phyloP scores from a whole-genome alignment of 2,329 filamentous ascomycete genomes.

The Canariomyces notabilis region DNA sequence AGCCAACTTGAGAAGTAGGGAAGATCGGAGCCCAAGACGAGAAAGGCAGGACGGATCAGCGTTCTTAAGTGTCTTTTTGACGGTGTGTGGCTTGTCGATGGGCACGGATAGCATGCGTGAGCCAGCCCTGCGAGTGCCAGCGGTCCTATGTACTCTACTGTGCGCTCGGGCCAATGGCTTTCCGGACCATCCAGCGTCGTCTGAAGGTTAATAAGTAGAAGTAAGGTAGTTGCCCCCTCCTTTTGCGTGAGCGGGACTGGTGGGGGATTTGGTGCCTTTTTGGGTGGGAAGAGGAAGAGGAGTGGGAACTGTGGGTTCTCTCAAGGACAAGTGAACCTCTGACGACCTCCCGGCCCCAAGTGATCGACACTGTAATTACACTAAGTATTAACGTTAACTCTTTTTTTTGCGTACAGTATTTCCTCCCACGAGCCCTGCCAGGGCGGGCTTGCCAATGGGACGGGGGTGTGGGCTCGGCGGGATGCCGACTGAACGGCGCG shows the following conservation, averaged over 20 bases:
- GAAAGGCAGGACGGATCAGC: slow-evolving; percentile 48
- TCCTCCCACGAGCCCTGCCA: slow-evolving; percentile 35
- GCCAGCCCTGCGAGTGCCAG: slow-evolving; percentile 20
- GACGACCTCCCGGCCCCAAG: slow-evolving; percentile 46
- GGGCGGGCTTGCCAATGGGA: slow-evolving; percentile 23
- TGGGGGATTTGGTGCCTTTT: slow-evolving; percentile 32
- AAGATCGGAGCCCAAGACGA: slow-evolving; percentile 27
- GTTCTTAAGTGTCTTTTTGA: slow-evolving; percentile 51
- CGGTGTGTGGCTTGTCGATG: slow-evolving; percentile 30
- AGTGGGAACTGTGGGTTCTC: slow-evolving; percentile 22
- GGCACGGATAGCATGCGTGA: slow-evolving; percentile 28
- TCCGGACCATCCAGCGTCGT: slow-evolving; percentile 34
- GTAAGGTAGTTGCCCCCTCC: slow-evolving; percentile 23
- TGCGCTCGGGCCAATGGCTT: slow-evolving; percentile 37
- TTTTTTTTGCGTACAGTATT: no score
- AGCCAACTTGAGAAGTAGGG: slow-evolving; percentile 28
- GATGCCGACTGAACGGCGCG: slow-evolving; percentile 15
- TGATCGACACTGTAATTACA: slow-evolving; percentile 52
- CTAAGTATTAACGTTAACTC: no score
- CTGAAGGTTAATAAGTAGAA: slow-evolving; percentile 41
- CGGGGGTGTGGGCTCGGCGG: slow-evolving; percentile 2
- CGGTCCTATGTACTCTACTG: slow-evolving; percentile 28
- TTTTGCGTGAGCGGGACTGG: slow-evolving; percentile 39
- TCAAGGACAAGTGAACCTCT: slow-evolving; percentile 42
- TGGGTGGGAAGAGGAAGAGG: neutral